phyloP scores from a whole-genome alignment of 805 yeast species.

The Cyberlindnera amylophila region DNA sequence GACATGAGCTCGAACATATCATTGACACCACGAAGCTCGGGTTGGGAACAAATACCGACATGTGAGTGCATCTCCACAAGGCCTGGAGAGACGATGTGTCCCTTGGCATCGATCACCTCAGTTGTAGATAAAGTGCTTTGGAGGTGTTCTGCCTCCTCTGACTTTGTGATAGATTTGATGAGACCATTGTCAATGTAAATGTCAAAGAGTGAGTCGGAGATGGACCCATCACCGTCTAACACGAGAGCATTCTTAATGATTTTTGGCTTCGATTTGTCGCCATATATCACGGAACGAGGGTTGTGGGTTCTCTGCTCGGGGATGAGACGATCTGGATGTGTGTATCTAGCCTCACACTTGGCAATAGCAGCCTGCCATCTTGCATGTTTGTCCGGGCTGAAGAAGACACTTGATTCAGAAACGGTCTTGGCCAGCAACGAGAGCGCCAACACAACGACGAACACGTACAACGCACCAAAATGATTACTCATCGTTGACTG shows the following conservation, averaged over 20 bases:
- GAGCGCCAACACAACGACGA: not conserved
- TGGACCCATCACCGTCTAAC: constrained; percentile 8
- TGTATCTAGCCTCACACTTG: constrained; percentile 4
- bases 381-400: not conserved
- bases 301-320: constrained; percentile 4
- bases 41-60: constrained; percentile 9
- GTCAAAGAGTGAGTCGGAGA: constrained; percentile 1
- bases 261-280: not conserved
- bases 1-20: constrained; percentile 13
- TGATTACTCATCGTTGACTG: not conserved
- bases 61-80: constrained; percentile 12
- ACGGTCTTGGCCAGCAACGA: not conserved
- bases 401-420: not conserved
- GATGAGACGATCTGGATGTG: constrained; percentile 3
- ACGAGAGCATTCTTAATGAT: constrained; percentile 6
- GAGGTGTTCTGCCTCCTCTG: too few species aligned
- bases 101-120: constrained; percentile 6
- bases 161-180: not conserved
- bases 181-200: constrained; percentile 6
- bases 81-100: constrained; percentile 9
- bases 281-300: constrained; percentile 3
- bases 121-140: not conserved
- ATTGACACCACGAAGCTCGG: constrained; percentile 9
- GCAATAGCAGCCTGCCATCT: constrained; percentile 2
- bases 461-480: not conserved